Evolutionary conservation across 1,284 basidiomycete species (phyloP), one percentile per base, ranked within the genome.

Genomic region (Tremellales sp.): DNA sequence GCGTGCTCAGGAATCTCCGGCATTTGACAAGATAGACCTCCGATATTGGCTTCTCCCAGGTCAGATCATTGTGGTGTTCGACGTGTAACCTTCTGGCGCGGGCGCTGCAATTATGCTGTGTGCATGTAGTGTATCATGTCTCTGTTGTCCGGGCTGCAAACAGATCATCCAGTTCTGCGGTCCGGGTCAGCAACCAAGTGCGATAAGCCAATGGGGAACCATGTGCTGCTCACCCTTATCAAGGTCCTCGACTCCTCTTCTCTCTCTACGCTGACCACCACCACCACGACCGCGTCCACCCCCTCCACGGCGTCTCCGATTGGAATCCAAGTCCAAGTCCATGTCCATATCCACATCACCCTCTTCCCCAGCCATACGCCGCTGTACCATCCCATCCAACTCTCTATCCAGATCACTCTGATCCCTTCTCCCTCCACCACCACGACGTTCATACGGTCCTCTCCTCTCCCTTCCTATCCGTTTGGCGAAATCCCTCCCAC

Each of bases 331-430:
- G 21, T 42, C 35, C 27, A 29, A 23, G n/a, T 8, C 17, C 26
- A 2, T 39, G 21, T 46, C 45, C 21, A 46, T 53, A 13, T 49
- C 47, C 12, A 43, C 48, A 24, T 48, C 52, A 17, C 29, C 40
- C 13, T 33, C 47, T 17, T 45, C 46, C 12, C 37, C 52, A 15
- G 55, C 61, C 15, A 51, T 51, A 4, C 53, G 41, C 41, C 29
- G 19, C 60, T 31, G 12, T 55, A 17, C 29, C 48, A 71, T 60
- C 22, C 52, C 48, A 46, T 70, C 70, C 37, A 72, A 50, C 42
- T 72, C 67, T 21, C 53, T 50, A 54, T 72, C 70, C 27, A 72
- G 53, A 53, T 72, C 70, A 6, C 58, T 54, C 35, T 27, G n/a
- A 19, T 43, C 49, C 35, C 31, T 46, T 27, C 37, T 41, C n/a